Evolutionary conservation across 495 filamentous ascomycete species (phyloP).

Genomic region (Viridothelium virens): DNA sequence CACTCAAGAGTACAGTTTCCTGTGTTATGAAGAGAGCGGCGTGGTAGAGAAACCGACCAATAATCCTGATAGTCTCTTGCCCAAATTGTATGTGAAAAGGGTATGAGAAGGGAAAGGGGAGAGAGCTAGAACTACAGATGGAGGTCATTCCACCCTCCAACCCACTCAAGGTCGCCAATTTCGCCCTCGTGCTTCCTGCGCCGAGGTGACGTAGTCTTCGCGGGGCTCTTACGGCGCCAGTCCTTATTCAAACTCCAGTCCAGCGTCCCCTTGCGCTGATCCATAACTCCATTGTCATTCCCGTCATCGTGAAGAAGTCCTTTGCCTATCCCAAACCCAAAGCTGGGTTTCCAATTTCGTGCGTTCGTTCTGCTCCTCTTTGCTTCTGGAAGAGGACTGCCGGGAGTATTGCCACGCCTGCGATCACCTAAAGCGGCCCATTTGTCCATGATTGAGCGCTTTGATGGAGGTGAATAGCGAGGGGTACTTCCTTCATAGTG

Average conservation of each 20-base stretch:
- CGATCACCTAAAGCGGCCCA: constrained; percentile 80
- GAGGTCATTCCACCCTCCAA: constrained; percentile 76
- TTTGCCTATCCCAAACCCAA: constrained; percentile 12
- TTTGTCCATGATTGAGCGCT: constrained; percentile 59
- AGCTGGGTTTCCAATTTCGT: constrained; percentile 20
- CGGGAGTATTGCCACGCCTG: constrained; percentile 41
- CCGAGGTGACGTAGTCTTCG: constrained; percentile 21
- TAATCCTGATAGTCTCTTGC: neutral
- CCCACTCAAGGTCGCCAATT: constrained; percentile 75
- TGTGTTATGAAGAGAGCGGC: neutral
- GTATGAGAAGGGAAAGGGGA: constrained; percentile 24
- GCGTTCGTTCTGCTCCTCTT: constrained; percentile 22
- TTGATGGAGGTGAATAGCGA: constrained; percentile 47
- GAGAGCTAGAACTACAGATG: constrained; percentile 37
- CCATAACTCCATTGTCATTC: constrained; percentile 12
- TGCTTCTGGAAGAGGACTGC: neutral
- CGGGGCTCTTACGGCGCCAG: constrained; percentile 48
- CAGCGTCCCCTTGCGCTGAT: constrained; percentile 20
- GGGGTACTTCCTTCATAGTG: constrained; percentile 37
- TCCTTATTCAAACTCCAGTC: constrained; percentile 44
- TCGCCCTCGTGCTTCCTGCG: constrained; percentile 46
- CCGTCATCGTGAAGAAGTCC: constrained; percentile 9
- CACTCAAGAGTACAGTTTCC: neutral
- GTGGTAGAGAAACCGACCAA: neutral
- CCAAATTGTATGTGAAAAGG: neutral